Base-by-base conservation (phyloP, 805 yeast genomes). In the Candida berthetii region DNA sequence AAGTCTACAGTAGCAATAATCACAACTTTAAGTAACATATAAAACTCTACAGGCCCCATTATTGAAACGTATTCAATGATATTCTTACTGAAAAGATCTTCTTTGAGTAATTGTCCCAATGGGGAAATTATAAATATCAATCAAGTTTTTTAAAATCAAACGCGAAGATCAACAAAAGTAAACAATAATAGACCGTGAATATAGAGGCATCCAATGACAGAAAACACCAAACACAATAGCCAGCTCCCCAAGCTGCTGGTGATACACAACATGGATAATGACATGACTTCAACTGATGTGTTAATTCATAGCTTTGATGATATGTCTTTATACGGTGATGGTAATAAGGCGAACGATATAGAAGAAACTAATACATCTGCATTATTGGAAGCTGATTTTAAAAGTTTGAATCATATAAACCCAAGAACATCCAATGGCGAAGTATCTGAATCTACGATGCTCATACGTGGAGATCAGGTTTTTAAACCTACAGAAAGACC, bases 401-500 rank as follows among this genome's bases (percentile, higher is more conserved):
- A 27, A 13, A 22, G 24, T 8, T 13, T 27, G n/a, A 27, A 13
- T 27, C 9, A 31, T 31, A 16, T 18, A 13, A n/a, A 19, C 25
- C 8, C 7, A 2, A 7, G 5, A 7, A 32, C 20, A 34, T 15
- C 36, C 7, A 14, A 8, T 18, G 15, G 6, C 24, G 24, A 37
- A n/a, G 19, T 37, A 4, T 37, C 39, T 14, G 39, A 37, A 20
- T 37, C 39, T 7, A 37, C 39, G 1, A 29, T 37, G 22, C 9
- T 27, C 6, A 37, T 37, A 13, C 11, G 13, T 17, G 20, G 27
- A 14, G 8, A 28, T 15, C 7, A 35, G 7, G 27, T 17, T 10
- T 7, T 10, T 24, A 16, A 17, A 31, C 18, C 9, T 3, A 17
- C 27, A 11, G 37, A 48, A 22, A 40, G 58, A 31, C 39, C 53